These are phyloP conservation scores for Lotmaria passim DNA, from an alignment of 208 protist genomes.

Conservation along the genomic window DNA sequence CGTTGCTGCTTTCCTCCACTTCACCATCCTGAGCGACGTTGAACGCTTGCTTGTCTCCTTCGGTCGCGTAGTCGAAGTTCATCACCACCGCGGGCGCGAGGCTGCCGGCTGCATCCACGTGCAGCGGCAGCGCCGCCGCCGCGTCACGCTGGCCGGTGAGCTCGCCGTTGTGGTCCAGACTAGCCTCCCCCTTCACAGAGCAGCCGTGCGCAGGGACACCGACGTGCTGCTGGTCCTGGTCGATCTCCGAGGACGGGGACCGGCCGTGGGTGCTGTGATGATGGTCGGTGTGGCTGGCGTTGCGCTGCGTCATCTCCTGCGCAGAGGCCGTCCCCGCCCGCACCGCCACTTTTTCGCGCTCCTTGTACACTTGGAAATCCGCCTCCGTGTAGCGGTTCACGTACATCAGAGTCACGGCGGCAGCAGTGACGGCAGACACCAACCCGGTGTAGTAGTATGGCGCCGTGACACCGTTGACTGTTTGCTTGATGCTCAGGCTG, in stretches of 20 bases:
- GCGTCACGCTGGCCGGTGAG: neutral
- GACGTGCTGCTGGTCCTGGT: constrained; percentile 9
- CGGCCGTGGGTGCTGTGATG: neutral
- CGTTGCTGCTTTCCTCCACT: neutral
- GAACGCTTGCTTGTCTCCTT: neutral
- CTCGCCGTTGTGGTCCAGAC: neutral
- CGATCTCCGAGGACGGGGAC: constrained; percentile 8
- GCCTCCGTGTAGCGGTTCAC: no score
- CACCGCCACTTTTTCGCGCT: no score
- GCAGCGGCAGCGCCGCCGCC: neutral
- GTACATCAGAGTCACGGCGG: no score
- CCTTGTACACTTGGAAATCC: no score
- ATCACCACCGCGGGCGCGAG: constrained; percentile 6
- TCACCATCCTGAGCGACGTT: neutral
- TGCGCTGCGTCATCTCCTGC: neutral
- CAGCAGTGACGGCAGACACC: no score
- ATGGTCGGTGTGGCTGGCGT: neutral
- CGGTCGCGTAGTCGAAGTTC: neutral
- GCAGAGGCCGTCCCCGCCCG: no score
- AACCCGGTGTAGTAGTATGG: no score
- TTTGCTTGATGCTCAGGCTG: no score
- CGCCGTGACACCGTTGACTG: no score
- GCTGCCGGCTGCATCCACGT: constrained; percentile 6
- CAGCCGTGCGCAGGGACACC: neutral
- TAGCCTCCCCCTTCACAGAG: neutral